Evolutionary conservation across 148 eudicot genomes (phyloP).

Genomic region (Euryodendron excelsum): DNA sequence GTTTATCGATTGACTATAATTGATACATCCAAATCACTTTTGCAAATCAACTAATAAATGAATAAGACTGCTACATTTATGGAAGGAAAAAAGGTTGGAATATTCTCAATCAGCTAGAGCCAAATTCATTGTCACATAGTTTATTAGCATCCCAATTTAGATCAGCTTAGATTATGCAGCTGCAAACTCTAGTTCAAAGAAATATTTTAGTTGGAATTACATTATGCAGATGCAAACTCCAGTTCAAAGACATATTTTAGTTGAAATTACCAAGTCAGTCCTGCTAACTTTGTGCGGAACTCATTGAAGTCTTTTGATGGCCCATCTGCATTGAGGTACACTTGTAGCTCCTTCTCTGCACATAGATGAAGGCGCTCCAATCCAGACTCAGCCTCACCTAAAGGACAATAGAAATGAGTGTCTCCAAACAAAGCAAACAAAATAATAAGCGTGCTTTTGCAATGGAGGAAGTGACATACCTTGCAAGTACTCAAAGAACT

Average conservation of each 20-base stretch:
- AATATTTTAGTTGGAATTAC: conserved; percentile 15
- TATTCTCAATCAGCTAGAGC: background rate
- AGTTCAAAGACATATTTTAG: background rate
- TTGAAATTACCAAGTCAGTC: conserved; percentile 61
- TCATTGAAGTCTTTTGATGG: conserved; percentile 69
- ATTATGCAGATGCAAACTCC: background rate
- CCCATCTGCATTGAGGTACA: conserved; percentile 59
- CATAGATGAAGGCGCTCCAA: conserved; percentile 91
- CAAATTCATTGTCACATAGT: background rate
- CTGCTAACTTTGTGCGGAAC: conserved; percentile 78
- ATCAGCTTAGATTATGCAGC: background rate
- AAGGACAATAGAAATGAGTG: conserved; percentile 2
- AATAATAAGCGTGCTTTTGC: background rate
- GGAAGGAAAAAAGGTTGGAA: background rate
- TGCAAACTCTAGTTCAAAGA: background rate
- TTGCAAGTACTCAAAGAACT: conserved; percentile 85
- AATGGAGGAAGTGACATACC: conserved; percentile 33
- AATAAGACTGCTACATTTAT: background rate
- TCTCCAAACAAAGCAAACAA: background rate
- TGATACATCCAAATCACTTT: background rate
- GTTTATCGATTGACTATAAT: background rate
- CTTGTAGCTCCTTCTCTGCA: conserved; percentile 85
- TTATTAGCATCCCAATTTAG: background rate
- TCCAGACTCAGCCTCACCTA: conserved; percentile 95
- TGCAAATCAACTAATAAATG: background rate